Conservation (phyloP, 2,329 filamentous ascomycete species). For the Blastomyces percursus region DNA sequence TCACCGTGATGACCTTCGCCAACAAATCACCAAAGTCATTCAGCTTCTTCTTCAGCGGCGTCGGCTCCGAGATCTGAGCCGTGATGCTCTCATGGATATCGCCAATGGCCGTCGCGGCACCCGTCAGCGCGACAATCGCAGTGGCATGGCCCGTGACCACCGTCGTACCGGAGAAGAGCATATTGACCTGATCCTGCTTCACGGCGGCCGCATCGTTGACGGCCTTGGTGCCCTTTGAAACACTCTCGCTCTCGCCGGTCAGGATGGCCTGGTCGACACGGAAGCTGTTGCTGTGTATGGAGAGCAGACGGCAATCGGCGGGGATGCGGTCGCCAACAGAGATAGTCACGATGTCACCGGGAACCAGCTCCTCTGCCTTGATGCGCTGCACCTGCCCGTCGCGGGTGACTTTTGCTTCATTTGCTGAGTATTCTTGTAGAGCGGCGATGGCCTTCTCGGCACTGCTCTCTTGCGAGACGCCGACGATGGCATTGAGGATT, state of each 20-base stretch:
- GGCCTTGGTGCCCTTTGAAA: slow-evolving; percentile 64
- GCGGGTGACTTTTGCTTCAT: slow-evolving; percentile 87
- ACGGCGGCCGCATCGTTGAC: slow-evolving; percentile 75
- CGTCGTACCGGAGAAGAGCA: slow-evolving; percentile 96
- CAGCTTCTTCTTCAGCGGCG: slow-evolving; percentile 94
- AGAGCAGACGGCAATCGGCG: slow-evolving; percentile 80
- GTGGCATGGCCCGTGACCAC: slow-evolving; percentile 89
- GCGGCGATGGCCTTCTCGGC: slow-evolving; percentile 97
- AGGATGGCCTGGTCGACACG: slow-evolving; percentile 92
- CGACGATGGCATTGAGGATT: slow-evolving; percentile 91
- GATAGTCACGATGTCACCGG: slow-evolving; percentile 81
- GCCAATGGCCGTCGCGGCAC: slow-evolving; percentile 83
- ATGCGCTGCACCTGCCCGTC: slow-evolving; percentile 69
- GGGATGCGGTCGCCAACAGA: slow-evolving; percentile 87
- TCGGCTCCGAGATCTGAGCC: slow-evolving; percentile 93
- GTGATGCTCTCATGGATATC: slow-evolving; percentile 99
- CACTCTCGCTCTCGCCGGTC: slow-evolving; percentile 95
- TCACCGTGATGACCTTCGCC: slow-evolving; percentile 96
- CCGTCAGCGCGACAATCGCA: slow-evolving; percentile 83
- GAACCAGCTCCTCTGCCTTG: slow-evolving; percentile 94
- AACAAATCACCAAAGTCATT: slow-evolving; percentile 95
- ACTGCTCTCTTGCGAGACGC: slow-evolving; percentile 96
- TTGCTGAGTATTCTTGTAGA: slow-evolving; percentile 96
- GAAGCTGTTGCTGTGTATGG: slow-evolving; percentile 96
- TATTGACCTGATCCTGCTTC: slow-evolving; percentile 95